These are phyloP conservation scores for Tillandsia fasciculata DNA, from an alignment of 176 grass and related monocot species.

Conservation along the genomic window DNA sequence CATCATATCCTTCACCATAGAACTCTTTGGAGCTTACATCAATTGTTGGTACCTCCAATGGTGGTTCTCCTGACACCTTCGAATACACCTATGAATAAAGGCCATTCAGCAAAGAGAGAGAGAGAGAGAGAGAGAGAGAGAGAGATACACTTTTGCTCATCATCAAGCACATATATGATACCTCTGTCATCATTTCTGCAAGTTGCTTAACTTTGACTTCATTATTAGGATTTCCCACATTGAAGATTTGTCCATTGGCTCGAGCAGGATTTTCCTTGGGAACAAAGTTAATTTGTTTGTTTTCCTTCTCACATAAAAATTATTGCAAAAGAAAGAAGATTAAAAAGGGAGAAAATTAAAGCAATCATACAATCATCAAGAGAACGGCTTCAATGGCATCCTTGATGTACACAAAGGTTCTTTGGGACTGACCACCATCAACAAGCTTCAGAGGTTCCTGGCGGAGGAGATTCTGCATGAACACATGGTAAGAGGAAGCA, in stretches of 20 bases:
- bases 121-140: not conserved
- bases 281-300: constrained; percentile 5
- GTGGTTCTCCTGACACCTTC: constrained; percentile 62
- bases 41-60: constrained; percentile 56
- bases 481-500: not conserved
- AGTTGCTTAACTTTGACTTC: constrained; percentile 88
- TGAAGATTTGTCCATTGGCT: constrained; percentile 86
- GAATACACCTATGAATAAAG: constrained; percentile 57
- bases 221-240: constrained; percentile 92
- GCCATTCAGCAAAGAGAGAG: not conserved
- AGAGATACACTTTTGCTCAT: too few relatives aligned
- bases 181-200: constrained; percentile 88
- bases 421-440: constrained; percentile 80
- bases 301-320: not conserved
- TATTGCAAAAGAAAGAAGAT: not conserved
- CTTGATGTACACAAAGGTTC: constrained; percentile 96
- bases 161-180: constrained; percentile 10
- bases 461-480: constrained; percentile 73
- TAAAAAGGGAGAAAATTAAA: not conserved
- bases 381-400: constrained; percentile 97
- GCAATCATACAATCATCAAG: constrained; percentile 66
- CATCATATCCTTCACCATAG: constrained; percentile 95
- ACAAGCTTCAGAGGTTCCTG: constrained; percentile 80
- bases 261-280: constrained; percentile 72
- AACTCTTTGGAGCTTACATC: constrained; percentile 82